Percentiles rank a stretch among this genome's conserved stretches.
These are phyloP conservation scores for Mimosa bimucronata DNA, from an alignment of 306 rosid genomes.

Conservation along the genomic window DNA sequence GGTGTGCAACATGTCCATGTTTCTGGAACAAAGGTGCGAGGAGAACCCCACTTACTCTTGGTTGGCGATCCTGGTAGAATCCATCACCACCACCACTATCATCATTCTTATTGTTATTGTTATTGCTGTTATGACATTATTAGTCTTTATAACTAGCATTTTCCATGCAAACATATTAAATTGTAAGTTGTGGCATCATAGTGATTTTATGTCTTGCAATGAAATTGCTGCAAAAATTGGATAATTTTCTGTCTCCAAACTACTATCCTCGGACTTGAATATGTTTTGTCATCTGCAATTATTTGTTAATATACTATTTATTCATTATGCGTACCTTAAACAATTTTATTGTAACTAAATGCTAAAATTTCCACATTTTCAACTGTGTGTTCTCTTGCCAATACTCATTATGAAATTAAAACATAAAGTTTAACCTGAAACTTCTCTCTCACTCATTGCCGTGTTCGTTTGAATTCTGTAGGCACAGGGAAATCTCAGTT, in stretches of 20 bases:
- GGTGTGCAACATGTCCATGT: constrained; percentile 94
- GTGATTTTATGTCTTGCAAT: constrained; percentile 12
- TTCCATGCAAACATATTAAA: background rate
- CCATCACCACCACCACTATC: background rate
- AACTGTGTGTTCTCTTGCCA: constrained; percentile 29
- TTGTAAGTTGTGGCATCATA: constrained; percentile 4
- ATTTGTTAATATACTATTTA: constrained; percentile 21
- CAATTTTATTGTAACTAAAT: background rate
- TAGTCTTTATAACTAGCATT: constrained; percentile 7
- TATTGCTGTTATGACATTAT: constrained; percentile 27
- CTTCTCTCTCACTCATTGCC: constrained; percentile 20
- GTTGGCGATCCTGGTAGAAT: constrained; percentile 94
- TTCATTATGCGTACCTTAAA: constrained; percentile 10
- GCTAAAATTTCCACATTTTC: background rate
- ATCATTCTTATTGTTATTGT: background rate
- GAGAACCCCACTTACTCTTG: constrained; percentile 94
- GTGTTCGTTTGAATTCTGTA: constrained; percentile 32
- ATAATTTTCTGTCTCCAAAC: background rate
- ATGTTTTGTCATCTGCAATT: constrained; percentile 25
- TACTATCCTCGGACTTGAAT: background rate
- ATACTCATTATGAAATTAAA: constrained; percentile 20
- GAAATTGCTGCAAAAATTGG: constrained; percentile 29
- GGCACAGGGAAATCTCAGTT: constrained; percentile 98
- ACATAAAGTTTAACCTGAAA: constrained; percentile 2
- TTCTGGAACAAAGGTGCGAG: constrained; percentile 91